A percentile compares a stretch with the other conserved stretches of the same genome.
These are phyloP conservation scores for Xylariales sp. DNA, from an alignment of 2,329 filamentous ascomycete genomes.

Conservation along the genomic window DNA sequence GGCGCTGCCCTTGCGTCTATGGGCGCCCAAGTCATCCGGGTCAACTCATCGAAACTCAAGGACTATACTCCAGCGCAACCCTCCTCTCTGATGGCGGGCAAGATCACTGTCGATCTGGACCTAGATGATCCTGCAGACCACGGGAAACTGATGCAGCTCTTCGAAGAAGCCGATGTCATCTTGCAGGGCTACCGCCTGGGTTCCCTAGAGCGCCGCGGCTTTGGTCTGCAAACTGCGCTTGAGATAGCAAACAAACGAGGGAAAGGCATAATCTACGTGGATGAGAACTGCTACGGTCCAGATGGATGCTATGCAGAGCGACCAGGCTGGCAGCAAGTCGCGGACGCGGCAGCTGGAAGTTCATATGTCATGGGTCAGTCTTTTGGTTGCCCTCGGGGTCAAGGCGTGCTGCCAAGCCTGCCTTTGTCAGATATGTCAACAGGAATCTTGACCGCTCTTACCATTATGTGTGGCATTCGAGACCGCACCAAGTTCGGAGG, in stretches of 20 bases:
- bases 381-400: no score
- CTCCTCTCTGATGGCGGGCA: slow-evolving; percentile 71
- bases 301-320: slow-evolving; percentile 54
- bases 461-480: no score
- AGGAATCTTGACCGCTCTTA: no score
- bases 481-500: no score
- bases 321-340: slow-evolving; percentile 57
- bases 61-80: slow-evolving; percentile 68
- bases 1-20: slow-evolving; percentile 67
- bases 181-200: slow-evolving; percentile 67
- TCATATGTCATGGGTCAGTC: no score
- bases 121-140: slow-evolving; percentile 52
- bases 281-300: slow-evolving; percentile 68
- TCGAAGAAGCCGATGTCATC: slow-evolving; percentile 60
- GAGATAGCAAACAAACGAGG: slow-evolving; percentile 48
- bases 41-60: slow-evolving; percentile 61
- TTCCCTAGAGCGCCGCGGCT: slow-evolving; percentile 60
- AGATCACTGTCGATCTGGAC: slow-evolving; percentile 61
- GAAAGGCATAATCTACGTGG: slow-evolving; percentile 62
- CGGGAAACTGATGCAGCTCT: slow-evolving; percentile 51
- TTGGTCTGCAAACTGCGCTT: slow-evolving; percentile 49
- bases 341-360: no score
- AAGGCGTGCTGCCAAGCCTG: no score
- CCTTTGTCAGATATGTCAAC: no score
- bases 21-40: slow-evolving; percentile 68